Conservation (phyloP, 2,329 filamentous ascomycete genomes). For the Decorospora gaudefroyi region DNA sequence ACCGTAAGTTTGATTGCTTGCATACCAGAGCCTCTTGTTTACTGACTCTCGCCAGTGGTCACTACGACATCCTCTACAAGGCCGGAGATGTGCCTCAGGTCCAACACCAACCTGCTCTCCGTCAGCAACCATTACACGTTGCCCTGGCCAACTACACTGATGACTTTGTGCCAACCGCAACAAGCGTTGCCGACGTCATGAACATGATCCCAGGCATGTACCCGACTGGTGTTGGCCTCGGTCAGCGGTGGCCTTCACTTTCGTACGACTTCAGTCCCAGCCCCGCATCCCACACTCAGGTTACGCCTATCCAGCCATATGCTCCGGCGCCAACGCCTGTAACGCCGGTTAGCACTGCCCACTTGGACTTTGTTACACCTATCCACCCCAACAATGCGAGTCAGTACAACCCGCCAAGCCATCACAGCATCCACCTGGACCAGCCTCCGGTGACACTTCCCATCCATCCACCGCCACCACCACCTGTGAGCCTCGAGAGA, state of each 20-base stretch:
- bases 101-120: constrained; percentile 31
- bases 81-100: constrained; percentile 55
- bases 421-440: constrained; percentile 42
- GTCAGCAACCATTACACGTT: constrained; percentile 42
- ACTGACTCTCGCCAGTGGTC: constrained; percentile 61
- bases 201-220: constrained; percentile 55
- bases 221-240: constrained; percentile 36
- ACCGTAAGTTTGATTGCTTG: constrained; percentile 57
- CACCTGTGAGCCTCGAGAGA: constrained; percentile 39
- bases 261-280: constrained; percentile 45
- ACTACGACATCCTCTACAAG: constrained; percentile 93
- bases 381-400: constrained; percentile 33
- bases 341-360: constrained; percentile 35
- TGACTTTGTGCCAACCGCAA: constrained; percentile 49
- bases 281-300: constrained; percentile 40
- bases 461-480: constrained; percentile 37
- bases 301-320: constrained; percentile 41
- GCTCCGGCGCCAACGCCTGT: constrained; percentile 36
- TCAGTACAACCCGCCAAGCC: constrained; percentile 33
- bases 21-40: not conserved
- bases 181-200: constrained; percentile 44
- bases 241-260: constrained; percentile 41
- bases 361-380: constrained; percentile 43
- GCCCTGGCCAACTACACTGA: constrained; percentile 46
- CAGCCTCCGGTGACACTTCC: constrained; percentile 41